Base-by-base conservation (phyloP, 2,329 filamentous ascomycete genomes). In the Aspergillus glaucus region DNA sequence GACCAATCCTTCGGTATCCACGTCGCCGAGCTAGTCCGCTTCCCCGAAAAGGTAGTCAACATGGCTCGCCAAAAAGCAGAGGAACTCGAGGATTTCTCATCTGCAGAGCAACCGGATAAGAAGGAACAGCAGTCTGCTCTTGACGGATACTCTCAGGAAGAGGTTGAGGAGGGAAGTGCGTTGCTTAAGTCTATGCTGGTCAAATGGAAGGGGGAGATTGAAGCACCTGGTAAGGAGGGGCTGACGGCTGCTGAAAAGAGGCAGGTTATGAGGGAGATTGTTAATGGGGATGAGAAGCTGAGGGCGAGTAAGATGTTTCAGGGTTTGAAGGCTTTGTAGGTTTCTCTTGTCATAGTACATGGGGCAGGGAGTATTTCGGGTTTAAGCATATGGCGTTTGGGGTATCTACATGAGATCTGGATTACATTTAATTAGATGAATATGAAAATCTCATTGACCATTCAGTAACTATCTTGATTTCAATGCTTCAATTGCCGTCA, bases 41-140 rank as follows among this genome's bases (percentile, higher is more conserved):
- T 98, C 73, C 93, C 93, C 0, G 85, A 89, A 59, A 98, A 98
- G 73, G 94, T 98, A 14, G 87, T 98, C 52, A 89, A 90, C 55
- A 98, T 98, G 94, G 93, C 93, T n/a, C 95, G 95, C 73, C 82
- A 93, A 59, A 98, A 98, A 75, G 93, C 93, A 0, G 93, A 97
- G 68, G 94, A 98, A 76, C 78, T 98, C 32, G 93, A 98, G 68
- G 93, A 98, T 67, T 98, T 98, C 46, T 70, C 68, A 0, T 62
- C 69, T 9, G 62, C 60, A 0, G 60, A 71, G 1, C 60, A 76
- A 28, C 44, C 4, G 6, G 68, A 79, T 40, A 73, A 80, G 15
- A 39, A 60, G n/a, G 43, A 60, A 17, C 45, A 58, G 1, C 58
- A 60, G 41, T 57, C 61, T 4, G 53, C 70, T 19, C 37, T 21